Conservation (phyloP, 2,329 filamentous ascomycete species). For the Pyrenophora tritici-repentis region DNA sequence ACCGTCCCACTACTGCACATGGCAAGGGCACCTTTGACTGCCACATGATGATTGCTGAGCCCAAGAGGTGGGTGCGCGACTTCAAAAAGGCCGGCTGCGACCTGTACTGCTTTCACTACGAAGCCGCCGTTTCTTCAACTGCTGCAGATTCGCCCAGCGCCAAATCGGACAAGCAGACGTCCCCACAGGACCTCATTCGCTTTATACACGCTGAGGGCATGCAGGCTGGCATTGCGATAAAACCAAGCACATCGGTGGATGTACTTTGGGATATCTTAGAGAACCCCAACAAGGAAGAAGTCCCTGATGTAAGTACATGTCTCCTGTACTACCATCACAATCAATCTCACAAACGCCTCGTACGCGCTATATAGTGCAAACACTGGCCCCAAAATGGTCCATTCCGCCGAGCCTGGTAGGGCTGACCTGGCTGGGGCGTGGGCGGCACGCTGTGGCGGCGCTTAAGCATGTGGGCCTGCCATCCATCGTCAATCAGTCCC, state of each 20-base stretch:
- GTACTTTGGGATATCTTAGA: conserved; percentile 92
- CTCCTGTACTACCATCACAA: conserved; percentile 13
- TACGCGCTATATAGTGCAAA: conserved; percentile 20
- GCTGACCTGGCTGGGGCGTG: conserved; percentile 30
- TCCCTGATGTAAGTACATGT: conserved; percentile 75
- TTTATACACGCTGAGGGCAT: conserved; percentile 90
- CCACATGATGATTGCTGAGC: conserved; percentile 99
- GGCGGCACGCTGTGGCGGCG: conserved; percentile 39
- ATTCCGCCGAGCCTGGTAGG: conserved; percentile 20
- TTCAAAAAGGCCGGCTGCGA: conserved; percentile 95
- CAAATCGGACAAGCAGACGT: conserved; percentile 72
- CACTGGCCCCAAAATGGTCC: conserved; percentile 18
- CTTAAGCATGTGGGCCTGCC: conserved; percentile 35
- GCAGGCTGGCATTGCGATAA: conserved; percentile 92
- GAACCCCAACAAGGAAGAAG: conserved; percentile 70
- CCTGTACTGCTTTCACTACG: conserved; percentile 99
- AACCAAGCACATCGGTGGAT: conserved; percentile 87
- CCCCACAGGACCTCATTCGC: conserved; percentile 79
- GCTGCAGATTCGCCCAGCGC: conserved; percentile 79
- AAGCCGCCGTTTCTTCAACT: conserved; percentile 83
- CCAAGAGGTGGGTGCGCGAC: conserved; percentile 96
- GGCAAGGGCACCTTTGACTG: conserved; percentile 96
- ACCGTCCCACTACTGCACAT: conserved; percentile 68
- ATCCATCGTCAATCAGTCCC: conserved; percentile 20
- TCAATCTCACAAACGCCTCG: conserved; percentile 21